Base-by-base conservation (phyloP, 768 basidiomycete genomes). In the Lanmaoa rubissima region DNA sequence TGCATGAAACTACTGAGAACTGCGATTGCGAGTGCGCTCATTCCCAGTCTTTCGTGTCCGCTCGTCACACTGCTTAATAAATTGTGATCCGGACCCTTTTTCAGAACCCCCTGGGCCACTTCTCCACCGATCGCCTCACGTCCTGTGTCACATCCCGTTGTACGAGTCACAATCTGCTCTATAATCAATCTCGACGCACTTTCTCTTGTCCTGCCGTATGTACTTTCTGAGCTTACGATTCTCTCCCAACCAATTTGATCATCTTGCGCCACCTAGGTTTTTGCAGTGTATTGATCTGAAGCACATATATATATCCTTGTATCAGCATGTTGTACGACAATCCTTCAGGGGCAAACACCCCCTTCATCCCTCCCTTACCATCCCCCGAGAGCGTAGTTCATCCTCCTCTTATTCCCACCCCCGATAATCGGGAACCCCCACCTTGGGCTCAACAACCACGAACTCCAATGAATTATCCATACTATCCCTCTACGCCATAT, bases 401-500 rank as follows among this genome's bases (percentile, higher is more conserved):
- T 17, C 74, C 76, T 34, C 76, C 76, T 4, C 61, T 66, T n/a
- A 61, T 76, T 34, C 76, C 75, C 34, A 45, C 68, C 4, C 63
- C 64, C 3, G 65, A 67, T 44, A 62, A 61, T 26, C 61, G 61
- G 48, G 71, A 67, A 16, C 62, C 61, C 41, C 73, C 72, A 1
- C 47, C 64, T 26, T 79, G 78, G 78, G 63, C 72, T 36, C 61
- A 71, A 32, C 61, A 67, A 8, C 68, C 73, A 19, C 73, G 73
- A 53, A 60, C 64, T 2, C 67, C 75, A 0, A 71, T 67, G 53
- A 65, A 65, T 44, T 79, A 76, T 53, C 76, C 78, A 11, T 68
- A 65, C 36, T 78, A 78, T 53, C 73, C 75, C 1, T 54, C 59
- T 16, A 71, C 76, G 14, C 77, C 77, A 5, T 75, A 74, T 36